Evolutionary conservation across 1,284 basidiomycete species (phyloP), one percentile per base, ranked within the genome.

Genomic region (Porodaedalea pini): DNA sequence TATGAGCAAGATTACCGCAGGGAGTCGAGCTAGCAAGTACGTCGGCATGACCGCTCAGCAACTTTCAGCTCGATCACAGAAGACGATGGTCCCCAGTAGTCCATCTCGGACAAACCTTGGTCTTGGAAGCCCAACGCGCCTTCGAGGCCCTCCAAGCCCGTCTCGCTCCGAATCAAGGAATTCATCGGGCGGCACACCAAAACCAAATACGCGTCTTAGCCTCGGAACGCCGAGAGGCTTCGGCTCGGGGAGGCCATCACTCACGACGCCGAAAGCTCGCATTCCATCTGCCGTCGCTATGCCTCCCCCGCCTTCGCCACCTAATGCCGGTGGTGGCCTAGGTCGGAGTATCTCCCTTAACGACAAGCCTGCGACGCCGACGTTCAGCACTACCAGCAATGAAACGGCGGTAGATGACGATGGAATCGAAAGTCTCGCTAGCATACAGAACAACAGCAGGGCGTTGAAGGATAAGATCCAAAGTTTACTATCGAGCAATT

Each of bases 31-130:
- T 5, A 88, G 88, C 55, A 90, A 88, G 68, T 93, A 92, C 66
- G 75, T 86, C 29, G 83, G 85, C 13, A 83, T 92, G 79, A 93
- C 90, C 0, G 91, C 90, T 2, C 86, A 88, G 66, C 88, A 93
- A 66, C 75, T 93, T 4, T 25, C 63, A 57, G 60, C 51, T 61
- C 58, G 60, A 47, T 52, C 49, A 57, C 53, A 47, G 43, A 81
- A 76, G 65, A 77, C 78, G 45, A 56, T 67, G 51, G 65, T 63
- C 45, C 63, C 72, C 8, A 59, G 62, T 7, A 73, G 69, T 54
- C 49, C 54, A 11, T 47, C 57, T 27, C 25, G 39, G 23, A 36
- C 36, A 49, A 47, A 19, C 53, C 62, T 56, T 36, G 59, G 58
- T 39, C 55, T 53, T 4, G 31, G 57, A 17, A 64, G 61, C 48